Percentiles rank a stretch among this genome's conserved stretches.
Conservation (phyloP, 1,284 basidiomycete species). For the Pholiota adiposa region DNA sequence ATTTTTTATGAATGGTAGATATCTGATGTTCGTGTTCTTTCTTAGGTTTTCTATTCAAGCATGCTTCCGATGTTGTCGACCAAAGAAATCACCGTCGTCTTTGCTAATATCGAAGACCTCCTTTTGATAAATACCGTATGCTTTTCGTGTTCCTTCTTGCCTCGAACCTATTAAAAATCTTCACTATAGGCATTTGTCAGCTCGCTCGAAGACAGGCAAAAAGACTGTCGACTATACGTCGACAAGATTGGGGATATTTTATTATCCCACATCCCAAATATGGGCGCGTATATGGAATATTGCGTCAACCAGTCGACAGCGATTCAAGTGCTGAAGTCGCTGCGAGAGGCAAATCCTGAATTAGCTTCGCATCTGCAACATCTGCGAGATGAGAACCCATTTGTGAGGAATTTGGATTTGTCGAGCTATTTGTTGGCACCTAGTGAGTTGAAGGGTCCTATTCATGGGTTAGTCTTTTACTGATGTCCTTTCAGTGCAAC, state of each 20-base stretch:
- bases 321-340: slow-evolving; percentile 76
- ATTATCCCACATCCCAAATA: slow-evolving; percentile 71
- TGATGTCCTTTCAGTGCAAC: slow-evolving; percentile 88
- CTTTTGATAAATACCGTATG: slow-evolving; percentile 83
- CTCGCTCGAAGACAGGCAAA: slow-evolving; percentile 89
- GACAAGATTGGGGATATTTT: slow-evolving; percentile 89
- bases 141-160: slow-evolving; percentile 11
- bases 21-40: not conserved
- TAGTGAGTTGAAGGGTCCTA: slow-evolving; percentile 64
- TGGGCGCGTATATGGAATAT: slow-evolving; percentile 86
- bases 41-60: slow-evolving; percentile 77
- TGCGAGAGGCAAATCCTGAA: slow-evolving; percentile 70
- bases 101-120: slow-evolving; percentile 93
- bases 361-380: slow-evolving; percentile 72
- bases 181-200: slow-evolving; percentile 72
- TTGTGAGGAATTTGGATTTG: slow-evolving; percentile 83
- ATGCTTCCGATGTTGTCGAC: slow-evolving; percentile 76
- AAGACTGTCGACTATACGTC: slow-evolving; percentile 87
- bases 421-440: slow-evolving; percentile 91
- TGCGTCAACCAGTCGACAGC: slow-evolving; percentile 90
- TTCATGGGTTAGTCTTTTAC: too few species aligned
- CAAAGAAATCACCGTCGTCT: slow-evolving; percentile 84
- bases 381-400: slow-evolving; percentile 73
- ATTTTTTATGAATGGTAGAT: not conserved
- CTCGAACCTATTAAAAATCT: slow-evolving; percentile 13